Percentiles rank a stretch among this genome's conserved stretches.
phyloP scores from a whole-genome alignment of 208 protist species.

The Angomonas ambiguus region DNA sequence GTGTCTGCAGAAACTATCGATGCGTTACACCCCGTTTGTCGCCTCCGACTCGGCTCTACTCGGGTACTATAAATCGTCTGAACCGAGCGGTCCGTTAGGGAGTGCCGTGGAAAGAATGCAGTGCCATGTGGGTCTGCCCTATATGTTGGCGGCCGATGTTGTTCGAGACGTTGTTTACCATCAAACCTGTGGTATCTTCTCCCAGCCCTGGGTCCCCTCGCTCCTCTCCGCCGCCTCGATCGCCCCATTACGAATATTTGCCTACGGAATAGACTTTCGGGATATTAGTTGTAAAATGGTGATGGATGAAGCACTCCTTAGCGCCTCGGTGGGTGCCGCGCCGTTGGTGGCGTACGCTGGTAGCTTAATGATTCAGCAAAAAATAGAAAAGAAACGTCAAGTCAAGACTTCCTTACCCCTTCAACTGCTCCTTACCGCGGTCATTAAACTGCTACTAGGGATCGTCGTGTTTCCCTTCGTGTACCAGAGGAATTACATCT shows the following conservation, averaged over 20 bases:
- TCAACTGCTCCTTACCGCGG: conserved; percentile 37
- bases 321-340: conserved; percentile 33
- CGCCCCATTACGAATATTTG: conserved; percentile 55
- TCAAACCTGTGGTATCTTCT: conserved; percentile 18
- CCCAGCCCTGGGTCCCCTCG: conserved; percentile 29
- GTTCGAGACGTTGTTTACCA: conserved; percentile 68
- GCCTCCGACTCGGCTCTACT: conserved; percentile 5
- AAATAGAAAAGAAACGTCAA: conserved; percentile 29
- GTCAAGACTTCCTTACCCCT: conserved; percentile 19
- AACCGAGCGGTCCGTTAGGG: conserved; percentile 8
- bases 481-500: conserved; percentile 54
- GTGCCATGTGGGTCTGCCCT: conserved; percentile 32
- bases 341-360: conserved; percentile 35
- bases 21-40: conserved; percentile 49
- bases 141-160: conserved; percentile 25
- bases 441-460: conserved; percentile 55
- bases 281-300: conserved; percentile 63
- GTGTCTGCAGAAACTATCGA: conserved; percentile 38
- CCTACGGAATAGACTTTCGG: conserved; percentile 52
- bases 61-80: conserved; percentile 10
- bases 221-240: conserved; percentile 31
- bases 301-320: conserved; percentile 55
- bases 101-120: conserved; percentile 9
- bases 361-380: conserved; percentile 29
- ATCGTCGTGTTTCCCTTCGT: conserved; percentile 57